Evolutionary conservation across 1,139 yeast genomes (phyloP).

Genomic region (Candida smagusa): DNA sequence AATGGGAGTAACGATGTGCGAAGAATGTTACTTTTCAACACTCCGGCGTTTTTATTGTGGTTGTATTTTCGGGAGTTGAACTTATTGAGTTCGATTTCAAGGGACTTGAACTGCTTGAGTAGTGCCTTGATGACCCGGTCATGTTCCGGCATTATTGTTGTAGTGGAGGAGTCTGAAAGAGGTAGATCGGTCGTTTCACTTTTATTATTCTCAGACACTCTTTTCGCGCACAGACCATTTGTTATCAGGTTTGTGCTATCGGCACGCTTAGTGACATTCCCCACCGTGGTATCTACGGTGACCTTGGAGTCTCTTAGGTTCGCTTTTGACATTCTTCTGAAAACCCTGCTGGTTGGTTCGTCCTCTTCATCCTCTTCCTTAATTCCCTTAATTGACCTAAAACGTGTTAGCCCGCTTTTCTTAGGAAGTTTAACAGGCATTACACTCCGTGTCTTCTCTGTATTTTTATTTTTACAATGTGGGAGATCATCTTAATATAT

Average conservation of each 20-base stretch:
- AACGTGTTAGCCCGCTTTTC: background rate
- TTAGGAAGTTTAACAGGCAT: background rate
- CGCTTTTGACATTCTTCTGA: no score
- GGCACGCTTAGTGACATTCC: no score
- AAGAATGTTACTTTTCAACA: slow-evolving; percentile 62
- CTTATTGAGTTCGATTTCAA: slow-evolving; percentile 45
- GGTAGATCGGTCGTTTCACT: no score
- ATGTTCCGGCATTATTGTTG: slow-evolving; percentile 6
- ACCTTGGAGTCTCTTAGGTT: no score
- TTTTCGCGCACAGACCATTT: no score
- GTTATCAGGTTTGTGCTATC: no score
- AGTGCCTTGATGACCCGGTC: slow-evolving; percentile 29
- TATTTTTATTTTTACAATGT: background rate
- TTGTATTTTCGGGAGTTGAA: slow-evolving; percentile 35
- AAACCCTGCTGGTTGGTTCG: no score
- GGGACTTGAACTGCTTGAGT: slow-evolving; percentile 37
- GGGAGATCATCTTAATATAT: background rate
- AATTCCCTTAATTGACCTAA: background rate
- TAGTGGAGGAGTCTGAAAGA: no score
- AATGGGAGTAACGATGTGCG: slow-evolving; percentile 68
- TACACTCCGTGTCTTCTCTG: background rate
- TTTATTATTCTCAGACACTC: no score
- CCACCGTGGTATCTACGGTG: no score
- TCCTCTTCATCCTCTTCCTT: background rate
- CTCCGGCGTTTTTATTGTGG: slow-evolving; percentile 39